Evolutionary conservation across 164 flowering plant species (phyloP), one percentile per base, ranked within the genome.

Genomic region (Amborella trichopoda): DNA sequence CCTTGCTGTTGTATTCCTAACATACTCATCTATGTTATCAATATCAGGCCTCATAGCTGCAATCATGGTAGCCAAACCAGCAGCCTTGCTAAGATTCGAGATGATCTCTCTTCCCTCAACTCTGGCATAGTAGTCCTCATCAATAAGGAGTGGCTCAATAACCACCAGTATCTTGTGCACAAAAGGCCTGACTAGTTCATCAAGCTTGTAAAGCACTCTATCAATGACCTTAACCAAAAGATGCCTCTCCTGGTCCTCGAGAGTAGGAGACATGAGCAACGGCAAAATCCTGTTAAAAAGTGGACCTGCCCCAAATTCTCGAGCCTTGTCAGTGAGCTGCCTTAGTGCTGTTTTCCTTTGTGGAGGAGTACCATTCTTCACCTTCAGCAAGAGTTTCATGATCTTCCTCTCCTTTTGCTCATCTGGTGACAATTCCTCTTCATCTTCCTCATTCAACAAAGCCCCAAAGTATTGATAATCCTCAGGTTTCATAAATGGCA

Each of bases 21-120:
- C 99, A 59, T 91, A 91, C 47, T 91, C 99, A 78, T 91, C 96
- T 32, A 87, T 87, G 54, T 91, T 91, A 50, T 91, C 99, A 53
- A 91, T 91, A 67, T 91, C 96, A 0, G 96, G 99, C 46, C 96
- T 71, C 99, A 91, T 91, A 1, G 99, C 96, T 62, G 99, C 99
- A 70, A 91, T 91, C 99, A 91, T 91, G 13, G 99, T 87, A 28
- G 99, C 99, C 74, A 91, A 69, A 6, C 99, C 99, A 64, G 96
- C 96, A 17, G 99, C 96, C 59, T 91, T 91, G 58, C 99, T 91
- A 5, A 87, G 79, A 68, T 91, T 91, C 10, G 99, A 91, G 28
- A 91, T 87, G 28, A 91, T 91, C 49, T 91, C 96, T 66, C 99
- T 78, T 22, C 96, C 96, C 53, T 91, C 96, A 1, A 91, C 96